Conservation (phyloP, 148 eudicot genomes). For the Amaranthus cruentus region DNA sequence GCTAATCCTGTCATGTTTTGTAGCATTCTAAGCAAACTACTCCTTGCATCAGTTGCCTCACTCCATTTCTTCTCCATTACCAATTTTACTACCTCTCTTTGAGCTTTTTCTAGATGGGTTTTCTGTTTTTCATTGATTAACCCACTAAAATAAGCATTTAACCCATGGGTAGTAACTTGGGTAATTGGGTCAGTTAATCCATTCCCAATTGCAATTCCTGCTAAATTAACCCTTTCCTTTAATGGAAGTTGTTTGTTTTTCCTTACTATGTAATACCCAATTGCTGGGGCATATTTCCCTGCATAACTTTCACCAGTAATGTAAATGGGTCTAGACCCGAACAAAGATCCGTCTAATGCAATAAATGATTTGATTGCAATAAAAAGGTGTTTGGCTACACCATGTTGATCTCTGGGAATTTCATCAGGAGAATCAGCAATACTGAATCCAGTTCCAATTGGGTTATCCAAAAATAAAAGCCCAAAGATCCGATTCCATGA, state of each 20-base stretch:
- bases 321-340: constrained; percentile 55
- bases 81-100: constrained; percentile 33
- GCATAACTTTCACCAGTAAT: constrained; percentile 92
- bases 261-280: constrained; percentile 61
- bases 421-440: constrained; percentile 48
- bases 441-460: constrained; percentile 84
- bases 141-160: too few species aligned
- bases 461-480: constrained; percentile 67
- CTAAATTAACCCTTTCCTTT: constrained; percentile 44
- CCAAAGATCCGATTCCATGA: constrained; percentile 72
- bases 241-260: constrained; percentile 29
- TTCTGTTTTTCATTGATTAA: too few species aligned
- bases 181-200: constrained; percentile 69
- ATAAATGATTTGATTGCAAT: constrained; percentile 51
- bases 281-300: constrained; percentile 69
- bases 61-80: constrained; percentile 39
- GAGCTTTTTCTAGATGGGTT: constrained; percentile 37
- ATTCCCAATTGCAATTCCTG: constrained; percentile 75
- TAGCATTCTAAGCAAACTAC: constrained; percentile 25
- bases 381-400: constrained; percentile 63
- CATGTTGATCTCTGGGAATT: constrained; percentile 60
- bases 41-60: constrained; percentile 56
- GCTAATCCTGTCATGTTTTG: constrained; percentile 72
- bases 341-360: constrained; percentile 26
- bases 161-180: constrained; percentile 56